Conservation (phyloP, 2,329 filamentous ascomycete species). For the Cyphellophora attinorum region DNA sequence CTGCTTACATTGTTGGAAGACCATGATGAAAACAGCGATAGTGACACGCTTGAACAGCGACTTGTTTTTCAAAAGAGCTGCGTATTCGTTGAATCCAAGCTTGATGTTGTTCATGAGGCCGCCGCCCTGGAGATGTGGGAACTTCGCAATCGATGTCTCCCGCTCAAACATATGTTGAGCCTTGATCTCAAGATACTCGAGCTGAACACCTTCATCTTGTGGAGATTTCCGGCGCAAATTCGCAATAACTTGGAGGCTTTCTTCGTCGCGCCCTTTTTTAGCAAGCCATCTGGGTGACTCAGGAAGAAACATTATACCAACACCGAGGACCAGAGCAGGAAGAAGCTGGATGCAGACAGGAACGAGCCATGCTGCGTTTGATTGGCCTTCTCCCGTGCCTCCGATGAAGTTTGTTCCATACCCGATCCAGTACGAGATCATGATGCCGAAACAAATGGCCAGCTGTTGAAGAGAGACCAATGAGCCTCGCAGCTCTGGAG, state of each 20-base stretch:
- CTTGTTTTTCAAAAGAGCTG: constrained; percentile 1
- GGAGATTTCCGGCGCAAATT: background rate
- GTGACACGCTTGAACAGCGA: constrained; percentile 1
- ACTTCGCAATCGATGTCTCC: constrained; percentile 50
- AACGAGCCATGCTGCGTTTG: constrained; percentile 51
- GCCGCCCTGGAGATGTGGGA: background rate
- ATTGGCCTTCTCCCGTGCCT: constrained; percentile 1
- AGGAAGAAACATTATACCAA: constrained; percentile 68
- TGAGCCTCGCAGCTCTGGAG: constrained; percentile 30
- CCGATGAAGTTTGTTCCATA: constrained; percentile 22
- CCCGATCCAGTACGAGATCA: constrained; percentile 32
- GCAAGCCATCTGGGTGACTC: constrained; percentile 67
- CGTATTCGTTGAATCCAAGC: background rate
- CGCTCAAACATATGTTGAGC: constrained; percentile 71
- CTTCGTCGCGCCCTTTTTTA: constrained; percentile 60
- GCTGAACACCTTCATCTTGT: background rate
- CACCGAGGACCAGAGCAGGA: constrained; percentile 55
- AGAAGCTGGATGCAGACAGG: constrained; percentile 63
- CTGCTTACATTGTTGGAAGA: constrained; percentile 9
- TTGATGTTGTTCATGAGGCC: constrained; percentile 28
- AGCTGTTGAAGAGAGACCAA: constrained; percentile 32
- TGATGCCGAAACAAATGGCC: constrained; percentile 32
- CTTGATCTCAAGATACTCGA: constrained; percentile 73
- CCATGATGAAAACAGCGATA: constrained; percentile 3
- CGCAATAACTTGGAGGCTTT: background rate